phyloP scores from a whole-genome alignment of 2,329 filamentous ascomycete species.

The Pseudopyrenochaeta lycopersici region DNA sequence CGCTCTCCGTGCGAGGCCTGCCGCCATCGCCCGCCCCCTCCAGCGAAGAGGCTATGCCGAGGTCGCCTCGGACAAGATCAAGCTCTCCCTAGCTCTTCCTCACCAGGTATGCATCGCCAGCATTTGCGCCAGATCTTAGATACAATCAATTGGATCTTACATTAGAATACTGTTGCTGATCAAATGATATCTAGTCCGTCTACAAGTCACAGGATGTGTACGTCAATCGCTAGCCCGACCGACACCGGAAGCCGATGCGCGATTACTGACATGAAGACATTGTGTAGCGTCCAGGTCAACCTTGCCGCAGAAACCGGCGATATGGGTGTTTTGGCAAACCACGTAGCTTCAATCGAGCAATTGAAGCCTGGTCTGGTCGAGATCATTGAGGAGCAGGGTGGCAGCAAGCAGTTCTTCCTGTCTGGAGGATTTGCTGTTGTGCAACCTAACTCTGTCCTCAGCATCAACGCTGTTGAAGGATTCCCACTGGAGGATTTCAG shows the following conservation, averaged over 20 bases:
- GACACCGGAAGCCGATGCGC: conserved; percentile 28
- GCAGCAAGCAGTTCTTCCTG: conserved; percentile 97
- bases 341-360: conserved; percentile 99
- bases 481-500: conserved; percentile 97
- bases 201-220: conserved; percentile 78
- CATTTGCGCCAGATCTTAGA: conserved; percentile 10
- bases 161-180: conserved; percentile 32
- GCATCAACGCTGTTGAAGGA: conserved; percentile 98
- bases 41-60: conserved; percentile 88
- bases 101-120: conserved; percentile 81
- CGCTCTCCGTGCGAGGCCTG: conserved; percentile 82
- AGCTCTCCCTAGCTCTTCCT: conserved; percentile 96
- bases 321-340: conserved; percentile 99
- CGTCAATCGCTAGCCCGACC: conserved; percentile 51
- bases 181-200: conserved; percentile 62
- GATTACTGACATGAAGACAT: conserved; percentile 39
- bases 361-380: conserved; percentile 96
- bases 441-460: conserved; percentile 91
- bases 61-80: conserved; percentile 73
- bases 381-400: conserved; percentile 90
- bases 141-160: conserved; percentile 1
- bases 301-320: conserved; percentile 97
- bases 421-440: conserved; percentile 97
- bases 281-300: conserved; percentile 91
- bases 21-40: conserved; percentile 76